Evolutionary conservation across 495 filamentous ascomycete genomes (phyloP).

Genomic region (Aspergillus nidulans): DNA sequence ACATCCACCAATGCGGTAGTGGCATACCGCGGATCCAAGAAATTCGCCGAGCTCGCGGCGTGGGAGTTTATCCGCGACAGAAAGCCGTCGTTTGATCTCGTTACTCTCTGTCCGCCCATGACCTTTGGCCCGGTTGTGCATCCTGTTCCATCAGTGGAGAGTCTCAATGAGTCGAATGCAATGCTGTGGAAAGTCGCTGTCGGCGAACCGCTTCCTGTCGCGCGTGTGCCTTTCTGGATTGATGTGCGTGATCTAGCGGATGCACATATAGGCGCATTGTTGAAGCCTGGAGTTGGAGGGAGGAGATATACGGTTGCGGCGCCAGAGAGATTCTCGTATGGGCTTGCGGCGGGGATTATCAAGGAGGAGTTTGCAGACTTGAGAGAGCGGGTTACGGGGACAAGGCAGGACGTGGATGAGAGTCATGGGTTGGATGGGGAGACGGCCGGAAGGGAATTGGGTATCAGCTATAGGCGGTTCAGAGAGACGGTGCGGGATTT

Average conservation of each 20-base stretch:
- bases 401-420: slow-evolving; percentile 25
- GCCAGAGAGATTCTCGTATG: slow-evolving; percentile 39
- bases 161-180: slow-evolving; percentile 35
- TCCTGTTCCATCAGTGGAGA: slow-evolving; percentile 21
- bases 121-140: slow-evolving; percentile 43
- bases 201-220: slow-evolving; percentile 25
- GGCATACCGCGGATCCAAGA: slow-evolving; percentile 61
- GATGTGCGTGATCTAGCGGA: slow-evolving; percentile 42
- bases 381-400: slow-evolving; percentile 20
- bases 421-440: slow-evolving; percentile 36
- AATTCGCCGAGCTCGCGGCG: slow-evolving; percentile 49
- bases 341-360: slow-evolving; percentile 33
- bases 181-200: slow-evolving; percentile 26
- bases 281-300: slow-evolving; percentile 28
- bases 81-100: slow-evolving; percentile 62
- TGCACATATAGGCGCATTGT: slow-evolving; percentile 38
- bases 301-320: slow-evolving; percentile 32
- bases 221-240: slow-evolving; percentile 36
- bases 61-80: slow-evolving; percentile 58
- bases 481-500: slow-evolving; percentile 31
- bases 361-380: slow-evolving; percentile 25
- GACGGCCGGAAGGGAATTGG: slow-evolving; percentile 36
- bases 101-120: slow-evolving; percentile 57
- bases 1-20: slow-evolving; percentile 29
- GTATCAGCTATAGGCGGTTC: slow-evolving; percentile 33